Conservation (phyloP, 345 rosid species). For the Camelina laxa region DNA sequence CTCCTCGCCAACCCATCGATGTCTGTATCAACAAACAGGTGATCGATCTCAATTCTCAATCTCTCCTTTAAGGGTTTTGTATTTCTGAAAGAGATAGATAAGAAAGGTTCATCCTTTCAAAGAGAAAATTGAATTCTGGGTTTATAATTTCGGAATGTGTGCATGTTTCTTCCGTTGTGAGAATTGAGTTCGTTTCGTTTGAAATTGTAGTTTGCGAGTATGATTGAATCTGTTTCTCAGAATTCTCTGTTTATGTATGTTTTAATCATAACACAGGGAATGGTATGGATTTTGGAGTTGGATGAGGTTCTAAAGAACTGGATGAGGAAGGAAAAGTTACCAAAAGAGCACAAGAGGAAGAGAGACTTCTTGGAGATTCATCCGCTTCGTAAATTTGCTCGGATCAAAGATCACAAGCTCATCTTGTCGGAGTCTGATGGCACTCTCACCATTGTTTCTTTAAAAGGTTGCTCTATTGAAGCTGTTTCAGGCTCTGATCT, state of each 20-base stretch:
- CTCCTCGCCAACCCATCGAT: constrained; percentile 50
- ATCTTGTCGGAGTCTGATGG: constrained; percentile 61
- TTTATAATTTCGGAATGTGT: constrained; percentile 20
- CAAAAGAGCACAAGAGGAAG: constrained; percentile 67
- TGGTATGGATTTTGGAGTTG: constrained; percentile 79
- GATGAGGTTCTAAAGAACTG: constrained; percentile 58
- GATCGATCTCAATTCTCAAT: constrained; percentile 11
- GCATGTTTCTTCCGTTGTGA: constrained; percentile 26
- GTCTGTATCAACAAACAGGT: constrained; percentile 58
- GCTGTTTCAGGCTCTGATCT: constrained; percentile 82
- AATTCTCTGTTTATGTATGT: not conserved
- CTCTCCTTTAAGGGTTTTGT: not conserved
- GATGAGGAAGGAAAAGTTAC: constrained; percentile 49
- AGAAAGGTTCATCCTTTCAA: not conserved
- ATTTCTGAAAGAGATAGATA: not conserved
- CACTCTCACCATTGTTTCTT: constrained; percentile 48
- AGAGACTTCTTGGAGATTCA: constrained; percentile 63
- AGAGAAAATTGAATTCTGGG: not conserved
- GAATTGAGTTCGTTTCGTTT: constrained; percentile 15
- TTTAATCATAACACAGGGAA: constrained; percentile 55
- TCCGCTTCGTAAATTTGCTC: constrained; percentile 63
- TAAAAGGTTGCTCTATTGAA: constrained; percentile 67
- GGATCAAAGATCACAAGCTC: constrained; percentile 60
- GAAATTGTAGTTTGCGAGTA: too few species aligned
- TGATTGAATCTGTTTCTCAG: too few species aligned